These are phyloP conservation scores for Ogataea ganodermae DNA, from an alignment of 805 yeast species.

Conservation along the genomic window DNA sequence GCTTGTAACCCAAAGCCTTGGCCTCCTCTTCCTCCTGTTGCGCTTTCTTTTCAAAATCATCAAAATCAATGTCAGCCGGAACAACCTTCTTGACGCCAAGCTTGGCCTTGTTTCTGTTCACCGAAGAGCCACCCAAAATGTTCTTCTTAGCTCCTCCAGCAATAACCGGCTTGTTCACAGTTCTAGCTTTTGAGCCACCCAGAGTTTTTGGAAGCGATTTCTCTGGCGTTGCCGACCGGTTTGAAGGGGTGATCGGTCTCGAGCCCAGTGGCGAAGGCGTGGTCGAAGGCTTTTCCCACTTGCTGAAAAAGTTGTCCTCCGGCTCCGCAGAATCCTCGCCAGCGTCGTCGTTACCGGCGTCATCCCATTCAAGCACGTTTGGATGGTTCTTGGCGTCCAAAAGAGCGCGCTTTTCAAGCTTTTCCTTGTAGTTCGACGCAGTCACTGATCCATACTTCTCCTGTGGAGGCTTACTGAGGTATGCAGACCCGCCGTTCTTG, in stretches of 20 bases:
- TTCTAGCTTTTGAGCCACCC: slow-evolving; percentile 33
- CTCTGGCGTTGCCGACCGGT: slow-evolving; percentile 25
- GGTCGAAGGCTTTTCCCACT: slow-evolving; percentile 83
- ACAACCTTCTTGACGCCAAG: slow-evolving; percentile 59
- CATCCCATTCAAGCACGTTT: slow-evolving; percentile 68
- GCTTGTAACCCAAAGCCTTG: slow-evolving; percentile 53
- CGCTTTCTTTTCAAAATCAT: slow-evolving; percentile 73
- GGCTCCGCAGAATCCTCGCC: slow-evolving; percentile 64
- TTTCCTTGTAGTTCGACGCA: slow-evolving; percentile 81
- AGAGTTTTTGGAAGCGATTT: slow-evolving; percentile 28
- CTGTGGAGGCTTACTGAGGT: slow-evolving; percentile 64
- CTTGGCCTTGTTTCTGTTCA: slow-evolving; percentile 59
- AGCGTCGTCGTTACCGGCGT: slow-evolving; percentile 37
- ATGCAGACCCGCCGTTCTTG: slow-evolving; percentile 83
- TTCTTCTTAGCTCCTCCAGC: slow-evolving; percentile 28
- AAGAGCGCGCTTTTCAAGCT: slow-evolving; percentile 65
- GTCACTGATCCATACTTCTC: slow-evolving; percentile 79
- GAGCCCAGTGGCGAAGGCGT: slow-evolving; percentile 50
- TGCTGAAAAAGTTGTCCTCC: slow-evolving; percentile 85
- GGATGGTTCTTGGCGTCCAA: slow-evolving; percentile 73
- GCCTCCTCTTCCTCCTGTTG: slow-evolving; percentile 77
- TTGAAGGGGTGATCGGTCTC: slow-evolving; percentile 44
- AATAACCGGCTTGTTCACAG: slow-evolving; percentile 31
- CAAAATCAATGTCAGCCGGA: slow-evolving; percentile 54
- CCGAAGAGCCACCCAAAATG: slow-evolving; percentile 45